Base-by-base conservation (phyloP, 2,329 filamentous ascomycete genomes). In the Acephala macrosclerotiorum region DNA sequence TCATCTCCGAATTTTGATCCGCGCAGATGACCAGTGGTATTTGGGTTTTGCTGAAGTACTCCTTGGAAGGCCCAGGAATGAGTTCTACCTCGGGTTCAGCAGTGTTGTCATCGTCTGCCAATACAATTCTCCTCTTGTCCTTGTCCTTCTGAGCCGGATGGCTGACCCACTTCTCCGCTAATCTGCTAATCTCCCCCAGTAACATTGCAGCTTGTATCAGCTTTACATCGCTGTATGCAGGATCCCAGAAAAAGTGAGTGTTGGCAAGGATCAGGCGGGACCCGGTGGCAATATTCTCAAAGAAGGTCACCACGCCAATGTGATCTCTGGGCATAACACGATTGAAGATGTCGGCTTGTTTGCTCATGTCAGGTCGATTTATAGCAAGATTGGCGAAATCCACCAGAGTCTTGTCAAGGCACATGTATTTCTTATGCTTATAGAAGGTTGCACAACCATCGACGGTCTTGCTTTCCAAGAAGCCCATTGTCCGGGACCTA, bases 261-360 rank as follows among this genome's bases (percentile, higher is more conserved):
- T 98, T 98, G 71, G 93, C 93, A 40, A 98, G 89, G 69, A 99
- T 97, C 75, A 98, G 82, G 64, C 96, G 90, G 16, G 93, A 90
- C n/a, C 96, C 96, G 0, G 95, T 97, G 67, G 87, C 82, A 42
- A 95, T 89, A 74, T 97, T 97, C 79, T 99, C 96, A 68, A 99
- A 88, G 82, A 98, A 97, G 63, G 91, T 89, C 57, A 97, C 88
- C 57, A 97, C 91, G 18, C 92, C 96, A 78, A 99, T 97, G 77
- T 98, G 95, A 83, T 99, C 96, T 80, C 96, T 93, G 67, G 95
- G 94, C 96, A 97, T 98, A 67, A 99, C 91, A 33, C 96, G 91
- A 78, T 99, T 99, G 85, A 97, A 98, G 64, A 98, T 95, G 75
- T 99, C 96, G 76, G 97, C 93, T 75, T 97, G 93, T 64, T 94